Evolutionary conservation across 306 rosid genomes (phyloP), one percentile per base, ranked within the genome.

Genomic region (Corylus heterophylla): DNA sequence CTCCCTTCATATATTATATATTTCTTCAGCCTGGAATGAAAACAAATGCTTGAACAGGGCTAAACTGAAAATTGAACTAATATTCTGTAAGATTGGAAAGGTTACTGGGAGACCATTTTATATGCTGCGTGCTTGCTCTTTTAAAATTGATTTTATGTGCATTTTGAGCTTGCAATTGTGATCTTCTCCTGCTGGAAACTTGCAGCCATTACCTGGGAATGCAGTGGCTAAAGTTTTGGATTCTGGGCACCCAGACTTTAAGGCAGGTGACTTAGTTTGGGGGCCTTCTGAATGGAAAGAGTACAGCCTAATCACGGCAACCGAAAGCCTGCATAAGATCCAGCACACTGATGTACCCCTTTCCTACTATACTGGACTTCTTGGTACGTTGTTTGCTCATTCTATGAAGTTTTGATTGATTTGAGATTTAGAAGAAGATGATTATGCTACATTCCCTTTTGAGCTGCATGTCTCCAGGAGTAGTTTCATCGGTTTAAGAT

Each of bases 271-370:
- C 77, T 67, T 86, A 3, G 59, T 90, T 74, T 78, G 88, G 29
- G 90, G 92, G 2, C 4, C 71, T 3, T 85, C 92, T 12, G 80
- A 81, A 7, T 90, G 92, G 89, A 89, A 90, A 50, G 87, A 87
- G 11, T 90, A 87, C 50, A 87, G 85, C 25, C 48, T 85, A 42
- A 80, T 90, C 51, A 35, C 39, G 5, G 76, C 51, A 29, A 74
- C 80, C 0, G 82, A 83, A 2, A 78, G 72, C 58, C 63, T 88
- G 73, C 72, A 85, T 76, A 85, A 83, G 82, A 85, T 90, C 73
- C 79, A 76, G 12, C 77, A 49, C 0, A 84, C 85, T 47, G 76
- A 63, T 20, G 77, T 86, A 39, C 92, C 92, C 12, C 89, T 88
- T 49, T 90, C 92, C 9, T 87, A 83, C 79, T 85, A 85, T 76